Evolutionary conservation across 2,329 filamentous ascomycete species (phyloP).

Genomic region (Microcyclospora tardicrescens): DNA sequence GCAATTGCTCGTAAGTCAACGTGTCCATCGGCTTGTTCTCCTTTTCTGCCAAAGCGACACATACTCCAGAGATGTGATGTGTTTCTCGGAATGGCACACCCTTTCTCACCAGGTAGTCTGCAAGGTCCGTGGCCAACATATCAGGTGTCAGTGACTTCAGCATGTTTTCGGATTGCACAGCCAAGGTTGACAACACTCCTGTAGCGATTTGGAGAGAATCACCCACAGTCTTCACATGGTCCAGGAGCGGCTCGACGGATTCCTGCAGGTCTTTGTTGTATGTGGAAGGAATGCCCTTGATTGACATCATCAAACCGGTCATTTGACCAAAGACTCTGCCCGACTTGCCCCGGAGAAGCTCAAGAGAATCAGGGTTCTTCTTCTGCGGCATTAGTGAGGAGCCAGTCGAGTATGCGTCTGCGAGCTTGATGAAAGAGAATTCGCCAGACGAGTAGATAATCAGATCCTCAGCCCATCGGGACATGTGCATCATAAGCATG

Average conservation of each 20-base stretch:
- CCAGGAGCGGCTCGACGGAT: slow-evolving; percentile 71
- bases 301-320: slow-evolving; percentile 64
- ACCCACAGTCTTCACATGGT: slow-evolving; percentile 66
- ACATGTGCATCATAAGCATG: slow-evolving; percentile 68
- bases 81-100: slow-evolving; percentile 68
- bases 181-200: slow-evolving; percentile 63
- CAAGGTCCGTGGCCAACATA: slow-evolving; percentile 66
- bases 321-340: slow-evolving; percentile 70
- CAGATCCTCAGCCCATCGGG: slow-evolving; percentile 70
- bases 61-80: slow-evolving; percentile 62
- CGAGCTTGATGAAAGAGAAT: slow-evolving; percentile 62
- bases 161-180: slow-evolving; percentile 62
- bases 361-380: slow-evolving; percentile 66
- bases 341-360: slow-evolving; percentile 64
- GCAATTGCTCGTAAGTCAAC: slow-evolving; percentile 51
- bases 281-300: slow-evolving; percentile 63
- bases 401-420: slow-evolving; percentile 69
- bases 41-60: slow-evolving; percentile 60
- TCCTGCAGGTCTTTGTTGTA: slow-evolving; percentile 95
- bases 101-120: slow-evolving; percentile 51
- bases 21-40: slow-evolving; percentile 56
- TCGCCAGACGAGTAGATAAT: slow-evolving; percentile 70
- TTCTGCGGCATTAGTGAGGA: slow-evolving; percentile 72
- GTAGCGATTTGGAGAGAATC: slow-evolving; percentile 75
- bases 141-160: slow-evolving; percentile 62